Percentiles rank a stretch among this genome's conserved stretches.
Evolutionary conservation across 148 eudicot species (phyloP).

Genomic region (Rhododendron griersonianum): DNA sequence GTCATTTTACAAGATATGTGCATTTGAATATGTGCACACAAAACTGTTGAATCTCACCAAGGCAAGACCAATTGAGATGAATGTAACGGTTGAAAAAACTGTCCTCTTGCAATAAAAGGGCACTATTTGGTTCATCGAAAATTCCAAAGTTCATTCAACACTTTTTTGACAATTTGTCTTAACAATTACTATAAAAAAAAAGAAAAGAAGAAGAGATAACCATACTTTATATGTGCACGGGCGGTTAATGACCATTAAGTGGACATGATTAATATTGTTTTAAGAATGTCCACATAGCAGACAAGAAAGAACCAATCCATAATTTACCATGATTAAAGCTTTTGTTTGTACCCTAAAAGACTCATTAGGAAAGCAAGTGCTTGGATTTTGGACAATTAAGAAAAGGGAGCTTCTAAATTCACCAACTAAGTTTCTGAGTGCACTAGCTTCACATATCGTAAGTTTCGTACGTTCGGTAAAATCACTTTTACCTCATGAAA

Average conservation of each 20-base stretch:
- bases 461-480: neutral
- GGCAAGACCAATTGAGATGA: neutral
- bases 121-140: neutral
- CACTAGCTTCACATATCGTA: neutral
- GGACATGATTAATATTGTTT: neutral
- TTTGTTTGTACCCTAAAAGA: constrained; percentile 3
- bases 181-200: neutral
- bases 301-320: constrained; percentile 4
- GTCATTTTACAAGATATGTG: neutral
- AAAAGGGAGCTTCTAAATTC: neutral
- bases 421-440: neutral
- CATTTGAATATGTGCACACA: neutral
- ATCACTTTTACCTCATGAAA: neutral
- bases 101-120: constrained; percentile 6
- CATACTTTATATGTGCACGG: constrained; percentile 7
- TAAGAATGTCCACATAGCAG: constrained; percentile 3
- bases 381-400: neutral
- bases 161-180: neutral
- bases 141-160: neutral
- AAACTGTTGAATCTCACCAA: neutral
- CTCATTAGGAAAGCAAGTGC: neutral
- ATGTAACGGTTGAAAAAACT: neutral
- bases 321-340: constrained; percentile 13
- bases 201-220: neutral
- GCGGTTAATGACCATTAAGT: constrained; percentile 1